These are phyloP conservation scores for Salinomyces thailandicus DNA, from an alignment of 2,329 filamentous ascomycete genomes.

Conservation along the genomic window DNA sequence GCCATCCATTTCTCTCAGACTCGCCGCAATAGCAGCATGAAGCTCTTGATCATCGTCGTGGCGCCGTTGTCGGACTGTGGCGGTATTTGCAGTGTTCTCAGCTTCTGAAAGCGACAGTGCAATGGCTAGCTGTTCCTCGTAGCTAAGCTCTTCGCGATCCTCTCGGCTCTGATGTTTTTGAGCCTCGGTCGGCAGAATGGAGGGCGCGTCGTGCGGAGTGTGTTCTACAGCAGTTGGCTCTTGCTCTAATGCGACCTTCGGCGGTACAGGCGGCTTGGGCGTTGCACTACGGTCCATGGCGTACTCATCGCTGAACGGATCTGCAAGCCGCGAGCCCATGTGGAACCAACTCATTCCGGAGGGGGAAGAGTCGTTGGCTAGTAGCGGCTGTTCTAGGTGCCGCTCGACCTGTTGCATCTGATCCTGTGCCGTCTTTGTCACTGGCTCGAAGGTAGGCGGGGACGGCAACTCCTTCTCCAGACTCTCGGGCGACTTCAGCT, in stretches of 20 bases:
- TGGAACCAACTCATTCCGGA: slow-evolving; percentile 27
- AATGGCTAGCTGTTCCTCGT: slow-evolving; percentile 29
- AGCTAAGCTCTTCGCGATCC: slow-evolving; percentile 18
- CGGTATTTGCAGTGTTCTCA: slow-evolving; percentile 19
- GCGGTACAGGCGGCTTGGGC: slow-evolving; percentile 33
- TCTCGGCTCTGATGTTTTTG: background rate
- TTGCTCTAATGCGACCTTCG: slow-evolving; percentile 30
- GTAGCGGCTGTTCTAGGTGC: slow-evolving; percentile 13
- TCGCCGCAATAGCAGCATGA: slow-evolving; percentile 25
- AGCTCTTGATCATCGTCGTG: slow-evolving; percentile 21
- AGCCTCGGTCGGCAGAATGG: slow-evolving; percentile 3
- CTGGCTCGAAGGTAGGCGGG: slow-evolving; percentile 11
- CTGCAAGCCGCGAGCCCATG: slow-evolving; percentile 31
- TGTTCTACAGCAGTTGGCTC: slow-evolving; percentile 7
- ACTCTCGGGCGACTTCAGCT: slow-evolving; percentile 13
- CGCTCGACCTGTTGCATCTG: slow-evolving; percentile 19
- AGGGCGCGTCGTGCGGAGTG: slow-evolving; percentile 12
- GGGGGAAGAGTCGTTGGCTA: slow-evolving; percentile 11
- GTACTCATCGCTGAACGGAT: slow-evolving; percentile 38
- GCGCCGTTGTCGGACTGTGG: slow-evolving; percentile 13
- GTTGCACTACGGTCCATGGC: slow-evolving; percentile 30
- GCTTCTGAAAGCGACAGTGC: slow-evolving; percentile 27
- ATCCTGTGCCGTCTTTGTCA: slow-evolving; percentile 10
- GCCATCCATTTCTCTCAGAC: slow-evolving; percentile 20
- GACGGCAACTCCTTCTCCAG: slow-evolving; percentile 11